Conservation (phyloP, 345 rosid species). For the Toxicodendron radicans region DNA sequence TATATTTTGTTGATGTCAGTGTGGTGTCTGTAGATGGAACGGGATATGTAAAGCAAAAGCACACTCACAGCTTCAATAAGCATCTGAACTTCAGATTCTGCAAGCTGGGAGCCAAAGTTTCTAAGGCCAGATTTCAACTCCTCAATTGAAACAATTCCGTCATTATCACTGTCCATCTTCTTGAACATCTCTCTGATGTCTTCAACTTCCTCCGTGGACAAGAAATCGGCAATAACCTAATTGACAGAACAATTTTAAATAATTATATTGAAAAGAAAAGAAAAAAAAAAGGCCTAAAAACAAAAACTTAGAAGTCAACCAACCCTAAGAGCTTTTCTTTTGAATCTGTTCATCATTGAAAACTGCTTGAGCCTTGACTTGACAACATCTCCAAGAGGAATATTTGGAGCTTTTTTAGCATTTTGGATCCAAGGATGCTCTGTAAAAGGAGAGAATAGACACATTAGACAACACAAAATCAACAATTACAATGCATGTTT, state of each 20-base stretch:
- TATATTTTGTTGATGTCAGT: slow-evolving; percentile 12
- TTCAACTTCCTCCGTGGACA: slow-evolving; percentile 86
- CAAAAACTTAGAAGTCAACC: slow-evolving; percentile 31
- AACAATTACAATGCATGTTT: slow-evolving; percentile 4
- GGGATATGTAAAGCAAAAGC: slow-evolving; percentile 17
- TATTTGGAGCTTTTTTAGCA: slow-evolving; percentile 96
- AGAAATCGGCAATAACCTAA: slow-evolving; percentile 96
- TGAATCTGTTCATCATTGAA: slow-evolving; percentile 99
- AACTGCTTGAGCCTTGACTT: slow-evolving; percentile 95
- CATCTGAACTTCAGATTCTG: slow-evolving; percentile 93
- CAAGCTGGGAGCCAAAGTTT: slow-evolving; percentile 77
- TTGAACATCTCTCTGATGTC: slow-evolving; percentile 90
- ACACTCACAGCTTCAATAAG: slow-evolving; percentile 92
- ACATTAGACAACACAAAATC: slow-evolving; percentile 17
- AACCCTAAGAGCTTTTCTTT: slow-evolving; percentile 98
- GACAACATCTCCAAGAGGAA: slow-evolving; percentile 98
- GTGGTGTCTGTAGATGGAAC: slow-evolving; percentile 4
- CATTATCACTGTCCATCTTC: slow-evolving; percentile 91
- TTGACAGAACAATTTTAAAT: slow-evolving; percentile 15
- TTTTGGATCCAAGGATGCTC: slow-evolving; percentile 99
- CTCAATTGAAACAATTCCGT: slow-evolving; percentile 82
- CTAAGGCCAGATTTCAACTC: slow-evolving; percentile 91
- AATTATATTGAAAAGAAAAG: background rate
- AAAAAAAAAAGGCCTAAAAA: background rate
- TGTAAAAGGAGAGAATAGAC: slow-evolving; percentile 27